A percentile compares a stretch with the other conserved stretches of the same genome.
These are phyloP conservation scores for Neofusicoccum sp. DNA, from an alignment of 2,329 filamentous ascomycete genomes.

Conservation along the genomic window DNA sequence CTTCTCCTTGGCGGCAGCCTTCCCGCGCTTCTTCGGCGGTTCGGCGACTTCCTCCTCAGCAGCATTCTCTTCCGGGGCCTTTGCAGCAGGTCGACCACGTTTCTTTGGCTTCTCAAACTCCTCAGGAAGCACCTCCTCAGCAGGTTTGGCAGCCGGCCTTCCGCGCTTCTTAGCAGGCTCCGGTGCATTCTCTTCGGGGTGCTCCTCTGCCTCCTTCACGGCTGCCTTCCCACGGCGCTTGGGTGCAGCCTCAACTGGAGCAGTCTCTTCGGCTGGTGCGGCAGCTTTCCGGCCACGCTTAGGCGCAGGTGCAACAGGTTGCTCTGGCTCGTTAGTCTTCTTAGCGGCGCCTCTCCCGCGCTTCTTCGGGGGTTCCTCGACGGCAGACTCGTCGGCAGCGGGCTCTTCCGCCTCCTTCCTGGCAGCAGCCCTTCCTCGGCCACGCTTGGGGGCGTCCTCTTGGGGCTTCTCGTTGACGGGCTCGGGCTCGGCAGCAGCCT, in stretches of 20 bases:
- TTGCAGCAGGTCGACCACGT: constrained; percentile 27
- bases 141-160: background rate
- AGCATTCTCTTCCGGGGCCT: background rate
- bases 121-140: background rate
- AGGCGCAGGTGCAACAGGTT: background rate
- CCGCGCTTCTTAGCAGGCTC: constrained; percentile 19
- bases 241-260: background rate
- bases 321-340: background rate
- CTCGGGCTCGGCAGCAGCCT: constrained; percentile 5
- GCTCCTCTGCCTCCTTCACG: constrained; percentile 8
- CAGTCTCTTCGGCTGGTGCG: background rate
- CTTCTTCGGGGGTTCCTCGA: constrained; percentile 1
- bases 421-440: background rate
- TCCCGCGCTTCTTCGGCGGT: constrained; percentile 16
- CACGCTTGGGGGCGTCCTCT: background rate
- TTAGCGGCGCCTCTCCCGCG: background rate
- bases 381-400: background rate
- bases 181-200: constrained; percentile 1
- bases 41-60: constrained; percentile 3
- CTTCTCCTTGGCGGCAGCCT: background rate
- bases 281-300: constrained; percentile 2
- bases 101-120: constrained; percentile 26
- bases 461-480: background rate
- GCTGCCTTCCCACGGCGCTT: constrained; percentile 3
- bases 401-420: background rate